Conservation (phyloP, 1,284 basidiomycete species). For the Porogramme epimiltina region DNA sequence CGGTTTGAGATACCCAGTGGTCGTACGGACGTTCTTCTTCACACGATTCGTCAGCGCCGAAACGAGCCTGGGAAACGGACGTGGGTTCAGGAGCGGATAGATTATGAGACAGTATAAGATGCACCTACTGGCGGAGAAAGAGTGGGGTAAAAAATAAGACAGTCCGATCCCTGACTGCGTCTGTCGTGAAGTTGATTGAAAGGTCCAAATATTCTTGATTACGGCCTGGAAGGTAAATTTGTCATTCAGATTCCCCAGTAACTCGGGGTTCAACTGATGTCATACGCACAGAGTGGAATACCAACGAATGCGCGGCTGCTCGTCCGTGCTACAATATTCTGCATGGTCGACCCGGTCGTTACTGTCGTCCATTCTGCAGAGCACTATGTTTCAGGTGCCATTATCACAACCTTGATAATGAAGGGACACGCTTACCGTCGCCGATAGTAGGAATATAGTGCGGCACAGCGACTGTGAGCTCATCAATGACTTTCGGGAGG, state of each 20-base stretch:
- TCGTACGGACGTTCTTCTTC: background rate
- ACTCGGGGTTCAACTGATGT: too few species aligned
- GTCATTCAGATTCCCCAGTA: too few species aligned
- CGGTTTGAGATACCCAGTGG: background rate
- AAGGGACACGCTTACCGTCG: background rate
- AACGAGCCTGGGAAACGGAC: background rate
- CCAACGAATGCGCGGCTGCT: conserved; percentile 51
- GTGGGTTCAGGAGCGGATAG: background rate
- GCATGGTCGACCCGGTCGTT: conserved; percentile 28
- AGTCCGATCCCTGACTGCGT: conserved; percentile 7
- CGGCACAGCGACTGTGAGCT: conserved; percentile 26
- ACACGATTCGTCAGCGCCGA: background rate
- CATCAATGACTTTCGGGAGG: conserved; percentile 29
- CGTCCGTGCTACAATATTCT: conserved; percentile 42
- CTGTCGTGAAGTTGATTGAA: conserved; percentile 11
- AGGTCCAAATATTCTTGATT: conserved; percentile 16
- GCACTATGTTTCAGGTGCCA: background rate
- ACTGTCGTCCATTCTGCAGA: conserved; percentile 11
- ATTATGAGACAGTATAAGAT: background rate
- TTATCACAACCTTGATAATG: too few species aligned
- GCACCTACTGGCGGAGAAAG: conserved; percentile 1
- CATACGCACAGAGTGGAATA: conserved; percentile 35
- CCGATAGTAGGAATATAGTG: conserved; percentile 14
- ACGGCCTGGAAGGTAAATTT: conserved; percentile 4
- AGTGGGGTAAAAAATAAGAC: conserved; percentile 12